Evolutionary conservation across 108 stramenopile species (phyloP).

Genomic region (Poteriospumella lacustris): DNA sequence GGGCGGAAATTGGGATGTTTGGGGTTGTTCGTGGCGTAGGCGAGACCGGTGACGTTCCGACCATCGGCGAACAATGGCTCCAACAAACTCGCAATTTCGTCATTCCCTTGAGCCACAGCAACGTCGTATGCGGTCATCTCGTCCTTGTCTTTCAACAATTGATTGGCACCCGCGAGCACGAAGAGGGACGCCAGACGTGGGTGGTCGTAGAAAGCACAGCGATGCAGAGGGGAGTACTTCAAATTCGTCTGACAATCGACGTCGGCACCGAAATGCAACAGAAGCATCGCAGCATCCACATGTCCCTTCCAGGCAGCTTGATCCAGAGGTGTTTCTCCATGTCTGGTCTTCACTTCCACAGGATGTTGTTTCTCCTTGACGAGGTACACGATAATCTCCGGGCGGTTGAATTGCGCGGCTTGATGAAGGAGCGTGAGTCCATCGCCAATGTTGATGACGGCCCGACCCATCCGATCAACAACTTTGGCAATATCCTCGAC

Average conservation of each 20-base stretch:
- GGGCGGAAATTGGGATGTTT: neutral
- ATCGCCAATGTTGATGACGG: neutral
- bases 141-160: neutral
- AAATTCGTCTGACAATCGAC: neutral
- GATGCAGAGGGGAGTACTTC: neutral
- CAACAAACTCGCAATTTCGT: neutral
- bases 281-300: neutral
- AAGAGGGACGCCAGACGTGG: neutral
- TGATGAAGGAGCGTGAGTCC: neutral
- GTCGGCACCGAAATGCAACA: neutral
- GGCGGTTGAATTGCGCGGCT: neutral
- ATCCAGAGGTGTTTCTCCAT: neutral
- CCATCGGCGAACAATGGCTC: neutral
- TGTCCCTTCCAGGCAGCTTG: neutral
- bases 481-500: neutral
- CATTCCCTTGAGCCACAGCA: neutral
- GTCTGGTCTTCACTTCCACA: neutral
- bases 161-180: neutral
- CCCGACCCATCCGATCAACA: neutral
- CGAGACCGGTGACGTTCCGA: neutral
- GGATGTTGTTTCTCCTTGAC: neutral
- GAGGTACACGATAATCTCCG: neutral
- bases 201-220: neutral
- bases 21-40: neutral
- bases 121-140: neutral